phyloP scores from a whole-genome alignment of 2,329 filamentous ascomycete genomes.

The Xylariaceae sp. region DNA sequence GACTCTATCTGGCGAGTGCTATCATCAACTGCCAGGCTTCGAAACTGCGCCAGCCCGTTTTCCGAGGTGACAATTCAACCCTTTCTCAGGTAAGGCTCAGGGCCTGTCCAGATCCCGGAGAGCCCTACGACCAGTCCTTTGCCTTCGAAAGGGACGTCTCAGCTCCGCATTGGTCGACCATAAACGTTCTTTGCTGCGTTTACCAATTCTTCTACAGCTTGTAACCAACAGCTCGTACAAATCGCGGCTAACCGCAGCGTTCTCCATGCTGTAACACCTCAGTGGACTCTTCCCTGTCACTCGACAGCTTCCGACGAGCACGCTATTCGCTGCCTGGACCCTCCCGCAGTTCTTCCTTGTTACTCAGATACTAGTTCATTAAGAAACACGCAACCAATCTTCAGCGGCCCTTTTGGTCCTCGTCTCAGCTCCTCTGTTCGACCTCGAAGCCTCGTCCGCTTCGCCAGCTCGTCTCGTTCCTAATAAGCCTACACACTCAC shows the following conservation, averaged over 20 bases:
- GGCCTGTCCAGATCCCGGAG: too few relatives aligned
- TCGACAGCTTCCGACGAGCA: conserved; percentile 8
- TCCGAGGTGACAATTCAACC: too few relatives aligned
- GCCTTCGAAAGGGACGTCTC: too few relatives aligned
- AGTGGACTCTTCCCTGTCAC: conserved; percentile 2
- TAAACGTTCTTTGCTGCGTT: too few relatives aligned
- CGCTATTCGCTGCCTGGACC: conserved; percentile 7
- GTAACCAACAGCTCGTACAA: conserved; percentile 3
- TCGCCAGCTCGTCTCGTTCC: conserved; percentile 7
- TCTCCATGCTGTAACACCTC: conserved; percentile 21
- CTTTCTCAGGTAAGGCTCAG: too few relatives aligned
- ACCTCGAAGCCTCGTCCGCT: conserved; percentile 12
- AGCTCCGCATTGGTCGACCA: too few relatives aligned
- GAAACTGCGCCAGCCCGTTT: too few relatives aligned
- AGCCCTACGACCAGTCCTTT: too few relatives aligned
- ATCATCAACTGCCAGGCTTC: too few relatives aligned
- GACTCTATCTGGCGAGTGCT: too few relatives aligned
- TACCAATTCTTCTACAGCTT: too few relatives aligned
- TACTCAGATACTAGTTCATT: conserved; percentile 12
- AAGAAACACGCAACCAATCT: conserved; percentile 8
- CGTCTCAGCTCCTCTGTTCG: conserved; percentile 4
- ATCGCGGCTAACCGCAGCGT: conserved; percentile 19
- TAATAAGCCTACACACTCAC: conserved; percentile 9
- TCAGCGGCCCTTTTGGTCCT: conserved; percentile 2
- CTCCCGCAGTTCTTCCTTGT: conserved; percentile 5